Conservation (phyloP, 768 basidiomycete species). For the Baorangia bicolor region DNA sequence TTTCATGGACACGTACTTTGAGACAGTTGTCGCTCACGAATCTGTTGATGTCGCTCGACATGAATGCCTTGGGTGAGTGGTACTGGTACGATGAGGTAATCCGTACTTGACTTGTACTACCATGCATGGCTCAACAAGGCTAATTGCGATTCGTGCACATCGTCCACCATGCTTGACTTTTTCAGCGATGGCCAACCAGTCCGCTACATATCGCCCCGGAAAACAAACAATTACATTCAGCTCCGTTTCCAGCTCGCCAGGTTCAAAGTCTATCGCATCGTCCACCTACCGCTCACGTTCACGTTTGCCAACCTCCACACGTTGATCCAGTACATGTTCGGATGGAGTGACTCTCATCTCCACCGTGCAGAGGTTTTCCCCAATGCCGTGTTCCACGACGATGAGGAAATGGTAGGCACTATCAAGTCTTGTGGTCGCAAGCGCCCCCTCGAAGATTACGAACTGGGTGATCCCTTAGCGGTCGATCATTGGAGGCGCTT, state of each 20-base stretch:
- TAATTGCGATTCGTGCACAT: neutral
- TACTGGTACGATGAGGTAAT: neutral
- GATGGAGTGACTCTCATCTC: conserved; percentile 28
- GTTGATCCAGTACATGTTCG: conserved; percentile 32
- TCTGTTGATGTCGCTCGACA: conserved; percentile 64
- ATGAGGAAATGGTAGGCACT: conserved; percentile 5
- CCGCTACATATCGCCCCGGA: conserved; percentile 12
- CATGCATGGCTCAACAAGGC: neutral
- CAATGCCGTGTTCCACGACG: conserved; percentile 22
- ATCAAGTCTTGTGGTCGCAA: conserved; percentile 26
- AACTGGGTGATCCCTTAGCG: conserved; percentile 1
- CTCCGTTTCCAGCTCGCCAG: conserved; percentile 32
- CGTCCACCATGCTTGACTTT: conserved; percentile 9
- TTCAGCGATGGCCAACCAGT: neutral
- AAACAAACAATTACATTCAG: conserved; percentile 22
- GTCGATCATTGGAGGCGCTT: conserved; percentile 18
- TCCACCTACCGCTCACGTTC: conserved; percentile 25
- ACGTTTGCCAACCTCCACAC: conserved; percentile 32
- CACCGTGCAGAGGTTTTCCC: conserved; percentile 23
- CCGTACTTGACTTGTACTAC: neutral
- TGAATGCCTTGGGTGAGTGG: conserved; percentile 24
- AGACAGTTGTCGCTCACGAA: conserved; percentile 81
- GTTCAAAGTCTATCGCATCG: conserved; percentile 28
- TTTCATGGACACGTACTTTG: conserved; percentile 43
- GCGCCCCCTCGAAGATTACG: conserved; percentile 16